Evolutionary conservation across 805 yeast species (phyloP).

Genomic region (Yarrowia alimentaria): DNA sequence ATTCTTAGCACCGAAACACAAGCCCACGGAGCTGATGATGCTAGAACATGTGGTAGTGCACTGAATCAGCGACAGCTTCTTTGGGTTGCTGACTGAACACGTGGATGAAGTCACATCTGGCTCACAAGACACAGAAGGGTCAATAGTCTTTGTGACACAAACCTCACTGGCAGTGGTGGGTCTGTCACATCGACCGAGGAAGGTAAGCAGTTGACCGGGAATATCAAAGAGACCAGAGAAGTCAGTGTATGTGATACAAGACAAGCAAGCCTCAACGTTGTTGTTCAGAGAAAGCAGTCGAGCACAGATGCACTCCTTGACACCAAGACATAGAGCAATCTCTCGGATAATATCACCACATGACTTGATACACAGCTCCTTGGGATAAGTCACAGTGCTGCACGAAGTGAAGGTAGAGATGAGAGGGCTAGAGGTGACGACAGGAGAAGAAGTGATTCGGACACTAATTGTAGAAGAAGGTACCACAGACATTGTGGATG

Average conservation of each 20-base stretch:
- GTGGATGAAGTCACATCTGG: not conserved
- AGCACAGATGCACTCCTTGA: not conserved
- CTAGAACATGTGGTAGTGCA: not conserved
- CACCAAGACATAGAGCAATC: slow-evolving; percentile 1
- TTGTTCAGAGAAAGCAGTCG: not conserved
- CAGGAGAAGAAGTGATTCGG: not conserved
- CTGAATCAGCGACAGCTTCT: not conserved
- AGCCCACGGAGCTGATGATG: not conserved
- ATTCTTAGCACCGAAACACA: not conserved
- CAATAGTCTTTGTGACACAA: slow-evolving; percentile 1
- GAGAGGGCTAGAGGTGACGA: not conserved
- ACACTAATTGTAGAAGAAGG: too few relatives aligned
- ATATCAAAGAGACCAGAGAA: not conserved
- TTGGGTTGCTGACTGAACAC: not conserved
- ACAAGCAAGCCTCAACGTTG: not conserved
- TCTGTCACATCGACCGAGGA: not conserved
- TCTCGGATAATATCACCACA: slow-evolving; percentile 1
- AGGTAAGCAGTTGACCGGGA: not conserved
- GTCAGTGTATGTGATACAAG: not conserved
- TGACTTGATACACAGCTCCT: not conserved
- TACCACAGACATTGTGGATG: too few relatives aligned
- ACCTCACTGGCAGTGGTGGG: not conserved
- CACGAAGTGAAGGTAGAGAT: not conserved
- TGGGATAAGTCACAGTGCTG: not conserved
- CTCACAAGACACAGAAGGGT: not conserved